These are phyloP conservation scores for Aspergillus sparsus DNA, from an alignment of 495 filamentous ascomycete species.

Conservation along the genomic window DNA sequence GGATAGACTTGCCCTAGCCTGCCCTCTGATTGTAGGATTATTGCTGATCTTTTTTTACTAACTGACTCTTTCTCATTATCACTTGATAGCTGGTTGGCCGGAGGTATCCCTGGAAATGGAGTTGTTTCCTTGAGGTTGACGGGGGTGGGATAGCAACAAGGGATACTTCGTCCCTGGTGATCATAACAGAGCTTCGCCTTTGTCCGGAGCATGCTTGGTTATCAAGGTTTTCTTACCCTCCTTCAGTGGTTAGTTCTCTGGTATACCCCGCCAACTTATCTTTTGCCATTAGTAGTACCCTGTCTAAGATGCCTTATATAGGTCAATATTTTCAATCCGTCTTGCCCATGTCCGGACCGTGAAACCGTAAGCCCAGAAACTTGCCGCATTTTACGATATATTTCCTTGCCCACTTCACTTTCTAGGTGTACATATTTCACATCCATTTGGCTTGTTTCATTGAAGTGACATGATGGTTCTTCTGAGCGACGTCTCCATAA, in stretches of 20 bases:
- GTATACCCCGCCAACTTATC: neutral
- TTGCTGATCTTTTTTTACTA: neutral
- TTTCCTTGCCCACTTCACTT: constrained; percentile 1
- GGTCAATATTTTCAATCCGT: no score
- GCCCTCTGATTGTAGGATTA: neutral
- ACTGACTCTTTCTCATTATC: neutral
- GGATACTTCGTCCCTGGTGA: neutral
- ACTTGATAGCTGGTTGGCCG: constrained; percentile 3
- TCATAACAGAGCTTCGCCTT: neutral
- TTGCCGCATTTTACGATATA: neutral
- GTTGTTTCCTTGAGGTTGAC: neutral
- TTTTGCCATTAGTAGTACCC: neutral
- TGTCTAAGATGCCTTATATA: no score
- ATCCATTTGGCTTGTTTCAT: neutral
- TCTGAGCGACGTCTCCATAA: constrained; percentile 15
- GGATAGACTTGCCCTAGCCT: neutral
- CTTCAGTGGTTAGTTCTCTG: neutral
- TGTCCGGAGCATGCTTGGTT: neutral
- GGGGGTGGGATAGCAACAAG: neutral
- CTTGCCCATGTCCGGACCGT: no score
- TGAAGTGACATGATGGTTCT: constrained; percentile 9
- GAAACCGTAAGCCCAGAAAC: neutral
- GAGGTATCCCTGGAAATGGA: constrained; percentile 6
- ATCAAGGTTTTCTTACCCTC: neutral
- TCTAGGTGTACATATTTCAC: constrained; percentile 10